Conservation (phyloP, 768 basidiomycete species). For the Lactifluus hygrophoroides region DNA sequence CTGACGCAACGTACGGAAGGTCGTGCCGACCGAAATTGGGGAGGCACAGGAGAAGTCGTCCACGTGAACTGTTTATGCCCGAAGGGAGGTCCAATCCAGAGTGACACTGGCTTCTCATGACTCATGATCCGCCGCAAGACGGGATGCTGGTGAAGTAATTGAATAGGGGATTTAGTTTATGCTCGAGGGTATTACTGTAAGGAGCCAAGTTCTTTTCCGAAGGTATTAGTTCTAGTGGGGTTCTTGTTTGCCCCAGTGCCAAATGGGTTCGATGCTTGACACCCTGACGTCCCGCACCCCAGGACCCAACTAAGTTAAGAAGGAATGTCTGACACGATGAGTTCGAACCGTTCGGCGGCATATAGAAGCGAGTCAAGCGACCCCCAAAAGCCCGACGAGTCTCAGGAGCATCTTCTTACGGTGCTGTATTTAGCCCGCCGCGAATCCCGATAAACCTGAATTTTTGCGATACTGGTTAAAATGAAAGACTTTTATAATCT, state of each 20-base stretch:
- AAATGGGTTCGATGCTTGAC: not conserved
- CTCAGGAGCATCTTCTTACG: not conserved
- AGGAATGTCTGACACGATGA: not conserved
- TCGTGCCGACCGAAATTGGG: not conserved
- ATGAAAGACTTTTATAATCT: not conserved
- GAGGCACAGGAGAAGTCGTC: not conserved
- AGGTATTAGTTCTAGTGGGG: constrained; percentile 34
- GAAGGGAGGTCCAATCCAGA: not conserved
- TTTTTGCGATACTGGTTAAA: not conserved
- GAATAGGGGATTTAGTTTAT: not conserved
- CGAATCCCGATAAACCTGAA: not conserved
- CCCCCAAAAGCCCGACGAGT: not conserved
- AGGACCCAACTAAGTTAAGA: not conserved
- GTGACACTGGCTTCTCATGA: not conserved
- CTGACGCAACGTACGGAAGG: not conserved
- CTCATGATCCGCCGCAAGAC: constrained; percentile 5
- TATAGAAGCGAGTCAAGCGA: not conserved
- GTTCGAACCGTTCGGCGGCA: constrained; percentile 1
- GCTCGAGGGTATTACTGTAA: not conserved
- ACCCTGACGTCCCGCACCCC: not conserved
- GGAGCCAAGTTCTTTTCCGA: constrained; percentile 59
- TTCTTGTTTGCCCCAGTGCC: not conserved
- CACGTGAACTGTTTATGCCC: not conserved
- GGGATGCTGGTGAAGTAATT: not conserved
- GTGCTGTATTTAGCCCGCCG: not conserved